A percentile compares a stretch with the other conserved stretches of the same genome.
phyloP scores from a whole-genome alignment of 345 rosid genomes.

The Syzygium grande region DNA sequence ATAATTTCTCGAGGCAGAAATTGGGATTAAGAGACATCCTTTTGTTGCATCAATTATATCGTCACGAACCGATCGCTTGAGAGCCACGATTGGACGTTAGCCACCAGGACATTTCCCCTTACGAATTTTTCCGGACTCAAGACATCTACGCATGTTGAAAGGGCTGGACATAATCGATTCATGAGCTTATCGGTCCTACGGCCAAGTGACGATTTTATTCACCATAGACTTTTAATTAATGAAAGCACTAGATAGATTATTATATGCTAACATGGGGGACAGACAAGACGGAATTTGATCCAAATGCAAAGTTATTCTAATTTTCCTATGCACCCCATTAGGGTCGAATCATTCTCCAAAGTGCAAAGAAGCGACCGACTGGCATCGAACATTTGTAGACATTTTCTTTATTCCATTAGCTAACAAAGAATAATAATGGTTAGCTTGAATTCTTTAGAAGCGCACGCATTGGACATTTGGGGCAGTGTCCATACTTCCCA shows the following conservation, averaged over 20 bases:
- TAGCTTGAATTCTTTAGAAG: background rate
- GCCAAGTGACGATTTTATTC: background rate
- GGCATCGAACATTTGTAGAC: background rate
- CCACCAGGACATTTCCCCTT: background rate
- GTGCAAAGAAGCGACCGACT: background rate
- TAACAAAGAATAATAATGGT: background rate
- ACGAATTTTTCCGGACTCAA: background rate
- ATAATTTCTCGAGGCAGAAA: background rate
- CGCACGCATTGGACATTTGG: background rate
- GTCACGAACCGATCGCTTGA: background rate
- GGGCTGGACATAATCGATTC: background rate
- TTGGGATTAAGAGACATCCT: background rate
- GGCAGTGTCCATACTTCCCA: too few relatives aligned
- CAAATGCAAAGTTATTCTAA: background rate
- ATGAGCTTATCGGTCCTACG: background rate
- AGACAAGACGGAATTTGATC: background rate
- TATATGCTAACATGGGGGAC: background rate
- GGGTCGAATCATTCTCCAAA: background rate
- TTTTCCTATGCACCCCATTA: background rate
- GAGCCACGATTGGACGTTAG: background rate
- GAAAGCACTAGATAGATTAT: background rate
- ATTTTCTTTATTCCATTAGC: background rate
- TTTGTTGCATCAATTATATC: background rate
- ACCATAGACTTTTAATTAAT: background rate
- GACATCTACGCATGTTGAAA: background rate